Conservation (phyloP, 1,139 yeast genomes). For the Yamadazyma friedrichii region DNA sequence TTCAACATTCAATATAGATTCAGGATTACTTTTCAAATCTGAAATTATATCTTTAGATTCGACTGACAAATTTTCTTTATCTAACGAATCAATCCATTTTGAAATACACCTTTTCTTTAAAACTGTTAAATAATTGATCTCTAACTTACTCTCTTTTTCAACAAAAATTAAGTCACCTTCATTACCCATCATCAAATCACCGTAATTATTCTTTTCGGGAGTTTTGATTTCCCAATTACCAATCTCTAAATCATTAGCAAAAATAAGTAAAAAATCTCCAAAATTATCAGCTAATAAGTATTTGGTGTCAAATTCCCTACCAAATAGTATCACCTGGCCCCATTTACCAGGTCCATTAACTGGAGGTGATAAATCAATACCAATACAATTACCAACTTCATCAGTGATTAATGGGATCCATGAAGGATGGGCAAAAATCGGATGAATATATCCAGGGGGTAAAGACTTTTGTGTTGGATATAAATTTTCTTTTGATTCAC, state of each 20-base stretch:
- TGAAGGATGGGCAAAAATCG: constrained; percentile 76
- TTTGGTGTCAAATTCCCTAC: constrained; percentile 85
- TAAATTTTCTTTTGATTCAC: constrained; percentile 4
- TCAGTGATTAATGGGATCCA: constrained; percentile 94
- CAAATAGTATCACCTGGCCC: constrained; percentile 88
- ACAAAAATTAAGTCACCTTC: constrained; percentile 62
- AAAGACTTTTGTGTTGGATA: constrained; percentile 66
- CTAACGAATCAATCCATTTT: constrained; percentile 32
- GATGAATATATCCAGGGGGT: constrained; percentile 72
- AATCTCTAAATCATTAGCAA: constrained; percentile 80
- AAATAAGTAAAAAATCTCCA: constrained; percentile 77
- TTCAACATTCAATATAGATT: constrained; percentile 19
- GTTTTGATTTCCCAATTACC: constrained; percentile 71
- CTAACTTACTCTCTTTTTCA: constrained; percentile 27
- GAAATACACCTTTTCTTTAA: constrained; percentile 16
- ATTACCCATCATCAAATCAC: constrained; percentile 56
- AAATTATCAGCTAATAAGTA: constrained; percentile 76
- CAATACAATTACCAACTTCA: constrained; percentile 85
- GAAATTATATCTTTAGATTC: constrained; percentile 5
- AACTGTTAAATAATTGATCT: constrained; percentile 15
- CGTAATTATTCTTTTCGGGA: constrained; percentile 42
- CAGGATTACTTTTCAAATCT: constrained; percentile 23
- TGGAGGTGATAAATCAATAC: constrained; percentile 86
- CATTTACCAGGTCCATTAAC: constrained; percentile 53
- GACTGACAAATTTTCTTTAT: constrained; percentile 13